These are phyloP conservation scores for Calendula officinalis DNA, from an alignment of 129 eudicot genomes.

Conservation along the genomic window DNA sequence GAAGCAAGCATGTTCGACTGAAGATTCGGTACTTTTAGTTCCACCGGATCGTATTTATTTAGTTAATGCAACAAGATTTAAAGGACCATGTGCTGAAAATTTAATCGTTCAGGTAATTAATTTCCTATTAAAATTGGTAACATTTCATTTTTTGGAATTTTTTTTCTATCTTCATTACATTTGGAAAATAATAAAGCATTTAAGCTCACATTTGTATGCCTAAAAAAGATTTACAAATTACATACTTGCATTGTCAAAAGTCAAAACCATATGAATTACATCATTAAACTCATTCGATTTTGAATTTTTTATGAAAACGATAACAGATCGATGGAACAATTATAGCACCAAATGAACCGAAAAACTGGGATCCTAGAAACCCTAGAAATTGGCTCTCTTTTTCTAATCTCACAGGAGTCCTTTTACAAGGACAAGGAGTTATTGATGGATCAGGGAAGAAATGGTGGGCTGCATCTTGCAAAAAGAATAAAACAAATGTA, in stretches of 20 bases:
- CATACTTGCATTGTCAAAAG: not conserved
- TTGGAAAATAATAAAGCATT: conserved; percentile 5
- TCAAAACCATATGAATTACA: not conserved
- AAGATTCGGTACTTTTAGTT: conserved; percentile 68
- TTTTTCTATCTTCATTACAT: not conserved
- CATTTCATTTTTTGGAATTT: not conserved
- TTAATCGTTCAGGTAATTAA: conserved; percentile 69
- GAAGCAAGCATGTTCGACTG: conserved; percentile 77
- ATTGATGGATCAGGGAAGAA: conserved; percentile 96
- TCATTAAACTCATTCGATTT: not conserved
- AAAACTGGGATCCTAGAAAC: conserved; percentile 67
- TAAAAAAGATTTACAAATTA: not conserved
- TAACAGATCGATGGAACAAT: conserved; percentile 83
- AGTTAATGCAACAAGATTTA: conserved; percentile 80
- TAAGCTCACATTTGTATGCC: conserved; percentile 14
- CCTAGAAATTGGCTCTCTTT: conserved; percentile 79
- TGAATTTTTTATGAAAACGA: conserved; percentile 7
- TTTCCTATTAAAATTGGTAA: not conserved
- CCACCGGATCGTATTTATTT: conserved; percentile 67
- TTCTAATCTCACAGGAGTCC: conserved; percentile 48
- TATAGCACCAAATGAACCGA: conserved; percentile 85
- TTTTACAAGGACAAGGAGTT: conserved; percentile 82
- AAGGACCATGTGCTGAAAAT: conserved; percentile 80
- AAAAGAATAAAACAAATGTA: conserved; percentile 89
- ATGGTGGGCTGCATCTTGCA: conserved; percentile 99